Percentiles rank a stretch among this genome's conserved stretches.
Conservation (phyloP, 2,329 filamentous ascomycete genomes). For the Chrysosporium keratinophilum region DNA sequence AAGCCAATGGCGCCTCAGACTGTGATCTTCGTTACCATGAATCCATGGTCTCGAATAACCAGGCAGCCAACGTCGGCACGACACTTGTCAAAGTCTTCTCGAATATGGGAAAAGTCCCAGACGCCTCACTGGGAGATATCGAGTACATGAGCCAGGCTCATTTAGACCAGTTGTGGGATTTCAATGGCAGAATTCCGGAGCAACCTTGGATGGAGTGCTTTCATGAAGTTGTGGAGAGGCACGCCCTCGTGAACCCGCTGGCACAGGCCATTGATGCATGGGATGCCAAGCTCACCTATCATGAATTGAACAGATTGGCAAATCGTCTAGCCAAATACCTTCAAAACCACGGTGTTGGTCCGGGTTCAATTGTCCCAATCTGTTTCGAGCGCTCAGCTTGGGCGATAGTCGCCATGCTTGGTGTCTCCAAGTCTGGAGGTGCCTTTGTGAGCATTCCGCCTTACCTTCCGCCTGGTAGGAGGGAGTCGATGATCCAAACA, state of each 20-base stretch:
- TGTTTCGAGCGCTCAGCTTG: constrained; percentile 27
- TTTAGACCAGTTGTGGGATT: constrained; percentile 9
- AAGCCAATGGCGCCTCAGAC: background rate
- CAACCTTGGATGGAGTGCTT: constrained; percentile 15
- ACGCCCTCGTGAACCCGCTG: constrained; percentile 7
- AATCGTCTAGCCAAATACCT: constrained; percentile 24
- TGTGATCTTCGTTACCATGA: constrained; percentile 1
- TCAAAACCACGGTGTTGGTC: constrained; percentile 23
- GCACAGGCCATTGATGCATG: constrained; percentile 21
- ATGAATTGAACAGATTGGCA: constrained; percentile 24
- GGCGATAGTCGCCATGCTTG: constrained; percentile 23
- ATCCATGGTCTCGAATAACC: constrained; percentile 2
- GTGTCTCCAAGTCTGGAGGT: constrained; percentile 23
- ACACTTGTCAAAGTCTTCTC: background rate
- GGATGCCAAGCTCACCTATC: constrained; percentile 25
- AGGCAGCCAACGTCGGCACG: constrained; percentile 2
- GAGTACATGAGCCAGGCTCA: constrained; percentile 11
- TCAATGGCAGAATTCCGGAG: background rate
- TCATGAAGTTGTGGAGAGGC: constrained; percentile 14
- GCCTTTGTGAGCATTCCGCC: constrained; percentile 23
- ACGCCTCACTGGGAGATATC: background rate
- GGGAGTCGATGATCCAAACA: background rate
- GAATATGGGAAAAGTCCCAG: background rate
- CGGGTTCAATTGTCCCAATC: constrained; percentile 20
- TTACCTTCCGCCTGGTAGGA: background rate